A percentile compares a stretch with the other conserved stretches of the same genome.
phyloP scores from a whole-genome alignment of 768 basidiomycete genomes.

The Agaricus sinodeliciosus region DNA sequence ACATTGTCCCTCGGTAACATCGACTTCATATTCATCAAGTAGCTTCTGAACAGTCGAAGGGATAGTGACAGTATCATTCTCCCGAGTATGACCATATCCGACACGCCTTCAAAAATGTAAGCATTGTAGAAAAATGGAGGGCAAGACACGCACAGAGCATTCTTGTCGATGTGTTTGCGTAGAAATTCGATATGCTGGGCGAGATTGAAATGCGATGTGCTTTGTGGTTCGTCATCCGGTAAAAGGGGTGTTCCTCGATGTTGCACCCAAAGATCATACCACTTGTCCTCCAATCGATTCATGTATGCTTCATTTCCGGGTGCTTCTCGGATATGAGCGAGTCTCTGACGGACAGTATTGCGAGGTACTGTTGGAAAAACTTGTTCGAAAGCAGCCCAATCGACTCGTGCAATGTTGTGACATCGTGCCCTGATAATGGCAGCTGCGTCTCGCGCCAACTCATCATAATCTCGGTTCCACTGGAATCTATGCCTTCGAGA shows the following conservation, averaged over 20 bases:
- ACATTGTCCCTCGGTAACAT: slow-evolving; percentile 30
- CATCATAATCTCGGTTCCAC: slow-evolving; percentile 86
- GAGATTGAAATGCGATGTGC: slow-evolving; percentile 73
- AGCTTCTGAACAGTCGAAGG: slow-evolving; percentile 40
- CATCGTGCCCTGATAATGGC: slow-evolving; percentile 79
- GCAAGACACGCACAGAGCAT: slow-evolving; percentile 61
- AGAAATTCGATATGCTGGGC: slow-evolving; percentile 77
- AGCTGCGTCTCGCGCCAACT: slow-evolving; percentile 79
- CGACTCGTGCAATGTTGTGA: slow-evolving; percentile 49
- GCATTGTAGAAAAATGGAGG: not conserved
- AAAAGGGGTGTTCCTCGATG: slow-evolving; percentile 61
- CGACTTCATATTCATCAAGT: slow-evolving; percentile 39
- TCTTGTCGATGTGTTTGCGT: slow-evolving; percentile 78
- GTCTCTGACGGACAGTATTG: slow-evolving; percentile 65
- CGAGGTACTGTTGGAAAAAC: slow-evolving; percentile 74
- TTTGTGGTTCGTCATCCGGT: slow-evolving; percentile 63
- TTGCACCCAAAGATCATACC: slow-evolving; percentile 72
- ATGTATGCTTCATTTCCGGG: slow-evolving; percentile 71
- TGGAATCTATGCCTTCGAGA: slow-evolving; percentile 62
- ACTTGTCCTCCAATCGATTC: slow-evolving; percentile 72
- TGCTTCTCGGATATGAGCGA: slow-evolving; percentile 51
- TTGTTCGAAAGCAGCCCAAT: slow-evolving; percentile 69
- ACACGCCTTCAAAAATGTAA: slow-evolving; percentile 42
- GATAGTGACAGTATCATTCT: slow-evolving; percentile 28
- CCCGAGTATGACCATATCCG: slow-evolving; percentile 45